Percentiles rank a stretch among this genome's conserved stretches.
phyloP scores from a whole-genome alignment of 1,139 yeast genomes.

The Saccharomycopsis hybrid region DNA sequence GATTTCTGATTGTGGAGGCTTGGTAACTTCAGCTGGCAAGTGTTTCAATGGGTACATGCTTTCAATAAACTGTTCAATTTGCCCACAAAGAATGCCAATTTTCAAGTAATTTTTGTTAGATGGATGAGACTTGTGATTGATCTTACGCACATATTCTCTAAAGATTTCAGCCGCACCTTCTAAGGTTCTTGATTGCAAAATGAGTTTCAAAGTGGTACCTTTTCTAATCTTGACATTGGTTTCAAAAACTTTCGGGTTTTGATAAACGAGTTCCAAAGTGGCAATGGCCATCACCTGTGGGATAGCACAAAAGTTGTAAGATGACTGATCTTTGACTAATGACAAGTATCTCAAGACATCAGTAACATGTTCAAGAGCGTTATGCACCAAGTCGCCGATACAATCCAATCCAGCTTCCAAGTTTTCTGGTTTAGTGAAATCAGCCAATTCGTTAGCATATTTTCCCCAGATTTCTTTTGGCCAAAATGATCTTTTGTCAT shows the following conservation, averaged over 20 bases:
- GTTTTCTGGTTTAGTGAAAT: slow-evolving; percentile 46
- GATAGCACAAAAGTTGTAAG: slow-evolving; percentile 89
- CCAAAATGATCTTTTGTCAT: slow-evolving; percentile 93
- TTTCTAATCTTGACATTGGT: slow-evolving; percentile 81
- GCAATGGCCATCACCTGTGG: slow-evolving; percentile 99
- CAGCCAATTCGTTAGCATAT: slow-evolving; percentile 58
- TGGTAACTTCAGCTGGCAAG: slow-evolving; percentile 34
- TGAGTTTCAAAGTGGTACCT: slow-evolving; percentile 80
- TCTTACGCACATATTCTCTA: slow-evolving; percentile 62
- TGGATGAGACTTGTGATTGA: slow-evolving; percentile 74
- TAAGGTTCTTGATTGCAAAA: slow-evolving; percentile 66
- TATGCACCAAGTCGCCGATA: slow-evolving; percentile 73
- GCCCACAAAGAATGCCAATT: slow-evolving; percentile 80
- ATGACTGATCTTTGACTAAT: slow-evolving; percentile 70
- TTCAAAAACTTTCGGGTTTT: slow-evolving; percentile 68
- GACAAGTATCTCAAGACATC: slow-evolving; percentile 76
- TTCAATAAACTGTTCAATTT: slow-evolving; percentile 81
- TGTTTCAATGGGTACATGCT: slow-evolving; percentile 52
- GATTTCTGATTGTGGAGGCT: slow-evolving; percentile 34
- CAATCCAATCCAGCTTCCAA: slow-evolving; percentile 59
- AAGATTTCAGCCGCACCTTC: slow-evolving; percentile 73
- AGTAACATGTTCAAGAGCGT: slow-evolving; percentile 71
- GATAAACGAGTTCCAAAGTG: slow-evolving; percentile 78
- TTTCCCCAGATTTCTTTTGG: slow-evolving; percentile 90
- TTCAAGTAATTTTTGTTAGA: slow-evolving; percentile 82